Evolutionary conservation across 2,329 filamentous ascomycete species (phyloP).

Genomic region (Tolypocladium ovalisporum): DNA sequence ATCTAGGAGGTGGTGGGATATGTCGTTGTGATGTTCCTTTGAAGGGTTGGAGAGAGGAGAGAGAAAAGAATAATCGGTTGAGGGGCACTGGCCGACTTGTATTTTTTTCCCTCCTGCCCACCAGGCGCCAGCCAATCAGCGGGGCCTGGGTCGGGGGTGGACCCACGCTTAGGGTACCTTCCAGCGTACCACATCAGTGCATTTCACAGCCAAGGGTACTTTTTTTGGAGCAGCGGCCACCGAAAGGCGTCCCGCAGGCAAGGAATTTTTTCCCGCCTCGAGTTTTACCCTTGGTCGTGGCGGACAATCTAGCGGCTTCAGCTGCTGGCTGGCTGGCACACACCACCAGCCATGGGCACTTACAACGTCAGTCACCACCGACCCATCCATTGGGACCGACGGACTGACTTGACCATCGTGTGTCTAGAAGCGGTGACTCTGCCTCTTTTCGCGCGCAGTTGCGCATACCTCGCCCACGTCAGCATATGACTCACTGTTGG

Average conservation of each 20-base stretch:
- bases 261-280: background rate
- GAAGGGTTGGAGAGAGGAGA: conserved; percentile 16
- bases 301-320: background rate
- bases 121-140: conserved; percentile 9
- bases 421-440: background rate
- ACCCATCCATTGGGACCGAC: background rate
- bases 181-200: conserved; percentile 2
- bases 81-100: conserved; percentile 25
- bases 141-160: conserved; percentile 1
- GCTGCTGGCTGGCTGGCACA: background rate
- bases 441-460: background rate
- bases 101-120: conserved; percentile 18
- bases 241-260: background rate
- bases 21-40: conserved; percentile 20
- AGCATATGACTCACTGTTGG: background rate
- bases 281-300: background rate
- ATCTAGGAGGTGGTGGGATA: conserved; percentile 27
- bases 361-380: background rate
- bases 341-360: background rate
- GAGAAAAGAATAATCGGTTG: conserved; percentile 24
- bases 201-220: background rate
- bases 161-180: conserved; percentile 12
- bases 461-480: background rate
- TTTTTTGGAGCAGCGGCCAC: background rate
- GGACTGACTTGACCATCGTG: no score